Conservation (phyloP, 2,329 filamentous ascomycete genomes). For the Ophiostoma quercus region DNA sequence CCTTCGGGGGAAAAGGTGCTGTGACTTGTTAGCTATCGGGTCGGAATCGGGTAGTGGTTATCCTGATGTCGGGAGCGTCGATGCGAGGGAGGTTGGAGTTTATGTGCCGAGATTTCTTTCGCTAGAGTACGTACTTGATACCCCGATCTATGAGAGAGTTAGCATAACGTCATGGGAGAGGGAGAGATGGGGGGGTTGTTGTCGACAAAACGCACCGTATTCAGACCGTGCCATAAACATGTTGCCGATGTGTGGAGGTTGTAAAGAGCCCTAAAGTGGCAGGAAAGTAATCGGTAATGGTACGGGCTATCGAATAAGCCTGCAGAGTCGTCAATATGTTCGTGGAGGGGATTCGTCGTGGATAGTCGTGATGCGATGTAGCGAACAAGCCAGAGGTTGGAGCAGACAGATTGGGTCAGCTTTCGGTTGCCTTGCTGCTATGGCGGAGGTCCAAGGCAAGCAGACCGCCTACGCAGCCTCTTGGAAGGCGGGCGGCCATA, state of each 20-base stretch:
- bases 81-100: neutral
- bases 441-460: constrained; percentile 30
- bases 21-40: neutral
- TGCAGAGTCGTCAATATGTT: neutral
- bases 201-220: constrained; percentile 66
- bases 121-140: constrained; percentile 65
- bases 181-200: constrained; percentile 19
- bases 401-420: constrained; percentile 17
- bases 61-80: neutral
- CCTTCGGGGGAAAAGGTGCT: constrained; percentile 99
- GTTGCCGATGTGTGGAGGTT: constrained; percentile 45
- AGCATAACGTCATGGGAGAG: constrained; percentile 13
- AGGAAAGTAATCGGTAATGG: neutral
- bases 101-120: neutral
- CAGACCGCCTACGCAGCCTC: constrained; percentile 30
- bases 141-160: constrained; percentile 65
- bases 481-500: constrained; percentile 6
- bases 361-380: constrained; percentile 22
- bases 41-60: neutral
- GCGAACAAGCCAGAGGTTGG: neutral
- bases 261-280: constrained; percentile 21
- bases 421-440: constrained; percentile 17
- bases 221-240: constrained; percentile 99
- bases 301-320: neutral
- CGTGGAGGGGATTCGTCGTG: constrained; percentile 5